Conservation (phyloP, 192 early-diverging fungal species). For the Piromyces finnis region DNA sequence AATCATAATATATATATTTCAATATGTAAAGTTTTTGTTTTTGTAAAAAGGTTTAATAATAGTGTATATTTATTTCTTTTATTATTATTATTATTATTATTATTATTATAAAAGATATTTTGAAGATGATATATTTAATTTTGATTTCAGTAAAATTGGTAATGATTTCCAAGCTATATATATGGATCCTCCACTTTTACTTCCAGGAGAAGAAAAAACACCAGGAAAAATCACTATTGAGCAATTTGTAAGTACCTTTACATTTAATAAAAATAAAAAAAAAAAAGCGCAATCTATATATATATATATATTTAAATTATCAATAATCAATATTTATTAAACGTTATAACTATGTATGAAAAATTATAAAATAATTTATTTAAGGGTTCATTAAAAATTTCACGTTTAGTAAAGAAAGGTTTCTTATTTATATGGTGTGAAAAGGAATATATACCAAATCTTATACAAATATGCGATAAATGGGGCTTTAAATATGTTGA, state of each 20-base stretch:
- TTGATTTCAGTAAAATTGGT: constrained; percentile 35
- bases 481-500: constrained; percentile 91
- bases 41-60: no score
- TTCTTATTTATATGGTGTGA: constrained; percentile 92
- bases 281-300: no score
- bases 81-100: background rate
- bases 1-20: no score
- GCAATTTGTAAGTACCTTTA: constrained; percentile 25
- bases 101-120: constrained; percentile 20
- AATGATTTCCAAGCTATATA: constrained; percentile 64
- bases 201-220: constrained; percentile 35
- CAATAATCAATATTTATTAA: no score
- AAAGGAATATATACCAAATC: constrained; percentile 73
- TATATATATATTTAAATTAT: no score
- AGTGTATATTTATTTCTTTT: no score
- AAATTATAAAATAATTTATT: no score
- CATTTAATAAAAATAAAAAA: no score
- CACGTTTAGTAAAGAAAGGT: constrained; percentile 48
- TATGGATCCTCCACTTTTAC: constrained; percentile 75
- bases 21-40: no score
- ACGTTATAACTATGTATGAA: no score
- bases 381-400: constrained; percentile 23
- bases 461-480: constrained; percentile 46
- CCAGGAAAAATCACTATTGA: constrained; percentile 44
- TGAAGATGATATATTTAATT: constrained; percentile 16